phyloP scores from a whole-genome alignment of 169 alveolate species.

The Plasmodium vinckei region DNA sequence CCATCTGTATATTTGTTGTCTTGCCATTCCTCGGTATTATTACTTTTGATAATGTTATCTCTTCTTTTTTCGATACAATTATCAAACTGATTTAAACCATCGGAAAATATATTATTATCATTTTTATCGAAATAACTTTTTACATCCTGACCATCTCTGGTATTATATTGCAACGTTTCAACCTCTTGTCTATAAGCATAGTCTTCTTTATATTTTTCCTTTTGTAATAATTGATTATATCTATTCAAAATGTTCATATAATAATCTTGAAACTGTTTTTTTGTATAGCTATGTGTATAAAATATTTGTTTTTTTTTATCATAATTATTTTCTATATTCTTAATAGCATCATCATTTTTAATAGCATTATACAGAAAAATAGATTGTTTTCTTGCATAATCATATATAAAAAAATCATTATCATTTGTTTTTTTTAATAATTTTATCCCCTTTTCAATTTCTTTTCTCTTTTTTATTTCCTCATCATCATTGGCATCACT shows the following conservation, averaged over 20 bases:
- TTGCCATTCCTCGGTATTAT: too few relatives aligned
- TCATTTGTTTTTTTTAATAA: slow-evolving; percentile 2
- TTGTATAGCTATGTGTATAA: slow-evolving; percentile 18
- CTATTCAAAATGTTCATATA: slow-evolving; percentile 14
- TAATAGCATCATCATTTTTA: slow-evolving; percentile 26
- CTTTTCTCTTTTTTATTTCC: background rate
- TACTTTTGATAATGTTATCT: too few relatives aligned
- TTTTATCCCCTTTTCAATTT: background rate
- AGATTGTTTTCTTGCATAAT: slow-evolving; percentile 54
- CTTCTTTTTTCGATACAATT: background rate
- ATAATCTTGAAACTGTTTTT: slow-evolving; percentile 47
- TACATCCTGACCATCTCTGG: background rate
- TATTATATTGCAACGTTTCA: background rate
- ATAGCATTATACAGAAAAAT: slow-evolving; percentile 38
- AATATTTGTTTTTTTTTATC: slow-evolving; percentile 19
- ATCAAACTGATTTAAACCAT: background rate
- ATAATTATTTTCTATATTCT: slow-evolving; percentile 8
- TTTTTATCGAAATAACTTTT: background rate
- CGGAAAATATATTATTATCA: too few relatives aligned
- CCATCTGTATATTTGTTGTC: too few relatives aligned
- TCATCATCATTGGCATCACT: background rate
- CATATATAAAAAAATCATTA: slow-evolving; percentile 38
- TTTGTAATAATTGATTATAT: slow-evolving; percentile 13
- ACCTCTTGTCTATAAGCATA: background rate
- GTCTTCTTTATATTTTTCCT: background rate